A percentile compares a stretch with the other conserved stretches of the same genome.
phyloP scores from a whole-genome alignment of 1,139 yeast species.

The Chernovozyma sophiae-reginae region DNA sequence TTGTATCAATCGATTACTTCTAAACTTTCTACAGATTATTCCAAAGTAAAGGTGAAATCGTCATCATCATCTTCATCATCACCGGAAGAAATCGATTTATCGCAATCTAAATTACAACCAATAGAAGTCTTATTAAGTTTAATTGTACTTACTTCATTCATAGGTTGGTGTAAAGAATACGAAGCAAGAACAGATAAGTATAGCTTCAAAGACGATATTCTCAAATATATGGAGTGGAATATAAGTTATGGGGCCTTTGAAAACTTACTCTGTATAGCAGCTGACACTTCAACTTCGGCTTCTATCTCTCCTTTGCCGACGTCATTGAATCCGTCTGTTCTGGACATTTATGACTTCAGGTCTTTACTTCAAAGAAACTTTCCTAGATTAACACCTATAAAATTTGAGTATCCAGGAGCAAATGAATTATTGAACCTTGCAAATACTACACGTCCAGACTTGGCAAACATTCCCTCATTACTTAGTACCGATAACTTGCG shows the following conservation, averaged over 20 bases:
- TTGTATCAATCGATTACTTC: slow-evolving; percentile 24
- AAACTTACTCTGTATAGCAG: slow-evolving; percentile 63
- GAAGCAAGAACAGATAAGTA: slow-evolving; percentile 46
- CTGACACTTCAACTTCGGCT: slow-evolving; percentile 58
- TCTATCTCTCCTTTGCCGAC: slow-evolving; percentile 15
- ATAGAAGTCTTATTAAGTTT: slow-evolving; percentile 46
- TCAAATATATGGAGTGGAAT: slow-evolving; percentile 35
- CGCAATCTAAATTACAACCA: slow-evolving; percentile 52
- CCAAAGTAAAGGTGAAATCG: slow-evolving; percentile 11
- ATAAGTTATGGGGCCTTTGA: slow-evolving; percentile 72
- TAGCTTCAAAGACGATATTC: slow-evolving; percentile 44
- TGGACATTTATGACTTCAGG: slow-evolving; percentile 57
- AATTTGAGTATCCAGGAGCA: slow-evolving; percentile 23
- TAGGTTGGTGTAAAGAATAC: slow-evolving; percentile 64
- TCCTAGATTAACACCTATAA: slow-evolving; percentile 49
- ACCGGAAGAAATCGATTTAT: slow-evolving; percentile 38
- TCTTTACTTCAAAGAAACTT: slow-evolving; percentile 62
- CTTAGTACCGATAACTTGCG: slow-evolving; percentile 8
- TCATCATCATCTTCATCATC: slow-evolving; percentile 14
- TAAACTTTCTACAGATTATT: slow-evolving; percentile 19
- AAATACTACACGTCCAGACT: slow-evolving; percentile 18
- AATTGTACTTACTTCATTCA: slow-evolving; percentile 59
- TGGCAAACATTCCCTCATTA: slow-evolving; percentile 21
- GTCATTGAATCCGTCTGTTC: slow-evolving; percentile 19
- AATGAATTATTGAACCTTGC: slow-evolving; percentile 11